phyloP scores from a whole-genome alignment of 176 grass and related monocot species.

The Tuctoria greenei region DNA sequence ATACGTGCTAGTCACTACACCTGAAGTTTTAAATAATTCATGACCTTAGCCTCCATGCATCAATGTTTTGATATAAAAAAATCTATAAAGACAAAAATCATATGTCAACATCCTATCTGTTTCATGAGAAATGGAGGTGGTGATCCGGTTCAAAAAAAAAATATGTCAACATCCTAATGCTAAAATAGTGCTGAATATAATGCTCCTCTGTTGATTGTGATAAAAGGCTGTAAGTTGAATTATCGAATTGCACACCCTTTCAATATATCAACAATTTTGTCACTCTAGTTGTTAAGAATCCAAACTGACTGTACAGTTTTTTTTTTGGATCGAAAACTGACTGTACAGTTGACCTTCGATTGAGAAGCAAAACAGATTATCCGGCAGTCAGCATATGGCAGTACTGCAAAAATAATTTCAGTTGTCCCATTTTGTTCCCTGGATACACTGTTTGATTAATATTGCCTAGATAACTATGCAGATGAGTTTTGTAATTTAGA shows the following conservation, averaged over 20 bases:
- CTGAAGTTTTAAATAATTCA: constrained; percentile 14
- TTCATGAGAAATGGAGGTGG: too few relatives aligned
- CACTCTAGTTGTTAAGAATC: neutral
- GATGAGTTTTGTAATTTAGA: neutral
- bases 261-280: neutral
- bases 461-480: neutral
- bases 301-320: neutral
- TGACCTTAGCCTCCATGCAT: constrained; percentile 15
- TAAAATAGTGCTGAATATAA: neutral
- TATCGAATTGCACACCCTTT: neutral
- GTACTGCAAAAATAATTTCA: constrained; percentile 15
- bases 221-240: constrained; percentile 23
- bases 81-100: neutral
- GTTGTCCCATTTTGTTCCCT: constrained; percentile 3
- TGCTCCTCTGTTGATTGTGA: neutral
- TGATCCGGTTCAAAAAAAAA: too few relatives aligned
- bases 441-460: constrained; percentile 10
- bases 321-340: too few relatives aligned
- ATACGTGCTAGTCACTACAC: constrained; percentile 37
- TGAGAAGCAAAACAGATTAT: constrained; percentile 23
- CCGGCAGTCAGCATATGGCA: constrained; percentile 19
- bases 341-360: neutral
- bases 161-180: constrained; percentile 5
- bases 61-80: constrained; percentile 1
- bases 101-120: constrained; percentile 13